Evolutionary conservation across 2,329 filamentous ascomycete genomes (phyloP), one percentile per base, ranked within the genome.

Genomic region (Fusarium paranaense): DNA sequence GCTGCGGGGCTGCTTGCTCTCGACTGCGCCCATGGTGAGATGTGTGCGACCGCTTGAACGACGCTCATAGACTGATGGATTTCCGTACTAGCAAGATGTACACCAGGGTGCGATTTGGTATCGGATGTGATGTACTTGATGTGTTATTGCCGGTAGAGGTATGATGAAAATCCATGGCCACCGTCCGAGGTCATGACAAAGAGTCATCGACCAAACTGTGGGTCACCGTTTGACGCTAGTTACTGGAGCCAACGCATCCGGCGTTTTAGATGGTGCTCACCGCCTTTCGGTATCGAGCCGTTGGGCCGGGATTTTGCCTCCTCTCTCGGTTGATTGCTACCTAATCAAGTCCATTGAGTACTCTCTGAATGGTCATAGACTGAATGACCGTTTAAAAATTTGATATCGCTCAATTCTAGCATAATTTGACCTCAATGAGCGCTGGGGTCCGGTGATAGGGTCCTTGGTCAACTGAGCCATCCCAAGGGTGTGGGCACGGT

Each of bases 21-120:
- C 70, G 27, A 57, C 57, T 62, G 67, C 71, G 50, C 71, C 69
- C 69, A 71, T 71, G 57, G 22, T 71, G 58, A 62, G 66, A 73
- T 52, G 50, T 67, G 71, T 56, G 54, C 56, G 71, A 64, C 35
- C 40, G 37, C n/a, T 47, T 40, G 45, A 56, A 14, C 56, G 66
- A 30, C 62, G 69, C 58, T 66, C 66, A 60, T 45, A 59, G 50
- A 60, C 61, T 35, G 47, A 47, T 22, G 10, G 10, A 58, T 56
- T 32, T 57, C 42, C 42, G 18, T 13, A 20, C 33, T 22, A 35
- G 20, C 18, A 27, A 14, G 61, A 47, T 64, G 20, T 52, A 57
- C 45, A 42, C 65, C 61, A 32, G 66, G 70, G 35, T 63, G 10
- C 45, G 6, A 45, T 62, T 37, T 18, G 50, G 11, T 40, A 18